Conservation (phyloP, 345 rosid species). For the rapeseed (Brassica napus) region Da-Ae NC_063448.1:42168501-42169000, state of each 20-base stretch:
- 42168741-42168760: slow-evolving; percentile 42
- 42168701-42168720: slow-evolving; percentile 30
- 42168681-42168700: slow-evolving; percentile 49
- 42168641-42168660: slow-evolving; percentile 9
- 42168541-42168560: slow-evolving; percentile 14
- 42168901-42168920: slow-evolving; percentile 58
- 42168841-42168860: too few relatives aligned
- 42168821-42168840: slow-evolving; percentile 63
- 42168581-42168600: background rate
- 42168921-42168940: slow-evolving; percentile 25
- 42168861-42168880: slow-evolving; percentile 48
- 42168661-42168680: background rate
- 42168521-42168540: slow-evolving; percentile 25
- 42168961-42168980: slow-evolving; percentile 22
- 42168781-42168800: slow-evolving; percentile 57
- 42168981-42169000: slow-evolving; percentile 33
- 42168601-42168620: background rate
- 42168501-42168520: background rate
- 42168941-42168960: slow-evolving; percentile 1
- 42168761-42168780: slow-evolving; percentile 45
- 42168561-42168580: slow-evolving; percentile 1
- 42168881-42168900: slow-evolving; percentile 65
- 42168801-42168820: slow-evolving; percentile 65
- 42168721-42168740: slow-evolving; percentile 18
- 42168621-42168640: slow-evolving; percentile 19